A percentile compares a stretch with the other conserved stretches of the same genome.
Evolutionary conservation across 2,329 filamentous ascomycete species (phyloP).

Genomic region (Elsinoe necatrix): DNA sequence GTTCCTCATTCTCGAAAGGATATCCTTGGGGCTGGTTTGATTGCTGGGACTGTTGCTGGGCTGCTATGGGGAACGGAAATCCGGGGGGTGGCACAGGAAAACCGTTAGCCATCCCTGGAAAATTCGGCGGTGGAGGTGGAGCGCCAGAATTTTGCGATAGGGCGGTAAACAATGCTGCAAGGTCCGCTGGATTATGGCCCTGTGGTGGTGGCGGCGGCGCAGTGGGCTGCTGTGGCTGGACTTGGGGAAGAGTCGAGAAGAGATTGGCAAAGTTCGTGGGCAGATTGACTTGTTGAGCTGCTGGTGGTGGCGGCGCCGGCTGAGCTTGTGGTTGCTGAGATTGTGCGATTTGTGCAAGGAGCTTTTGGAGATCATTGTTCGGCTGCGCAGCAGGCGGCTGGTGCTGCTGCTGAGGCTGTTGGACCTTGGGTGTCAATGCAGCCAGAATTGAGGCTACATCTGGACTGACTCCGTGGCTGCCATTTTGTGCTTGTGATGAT

Average conservation of each 20-base stretch:
- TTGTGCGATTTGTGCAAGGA: slow-evolving; percentile 18
- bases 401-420: slow-evolving; percentile 17
- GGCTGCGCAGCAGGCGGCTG: slow-evolving; percentile 14
- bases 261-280: background rate
- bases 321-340: slow-evolving; percentile 16
- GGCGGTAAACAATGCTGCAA: slow-evolving; percentile 18
- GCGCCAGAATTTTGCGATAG: slow-evolving; percentile 14
- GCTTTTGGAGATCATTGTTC: slow-evolving; percentile 19
- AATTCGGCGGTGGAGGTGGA: slow-evolving; percentile 18
- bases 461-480: background rate
- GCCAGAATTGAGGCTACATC: slow-evolving; percentile 20
- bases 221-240: slow-evolving; percentile 6
- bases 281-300: background rate
- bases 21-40: slow-evolving; percentile 21
- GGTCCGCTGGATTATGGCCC: slow-evolving; percentile 9
- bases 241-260: background rate
- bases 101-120: slow-evolving; percentile 14
- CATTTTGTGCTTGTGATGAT: background rate
- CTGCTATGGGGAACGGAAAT: background rate
- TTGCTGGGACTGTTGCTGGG: slow-evolving; percentile 17
- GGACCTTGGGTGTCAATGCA: slow-evolving; percentile 18
- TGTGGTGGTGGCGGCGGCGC: background rate
- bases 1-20: slow-evolving; percentile 27
- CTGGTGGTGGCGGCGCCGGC: slow-evolving; percentile 11
- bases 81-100: slow-evolving; percentile 12